Conservation (phyloP, 306 rosid species). For the Prunus davidiana region DNA sequence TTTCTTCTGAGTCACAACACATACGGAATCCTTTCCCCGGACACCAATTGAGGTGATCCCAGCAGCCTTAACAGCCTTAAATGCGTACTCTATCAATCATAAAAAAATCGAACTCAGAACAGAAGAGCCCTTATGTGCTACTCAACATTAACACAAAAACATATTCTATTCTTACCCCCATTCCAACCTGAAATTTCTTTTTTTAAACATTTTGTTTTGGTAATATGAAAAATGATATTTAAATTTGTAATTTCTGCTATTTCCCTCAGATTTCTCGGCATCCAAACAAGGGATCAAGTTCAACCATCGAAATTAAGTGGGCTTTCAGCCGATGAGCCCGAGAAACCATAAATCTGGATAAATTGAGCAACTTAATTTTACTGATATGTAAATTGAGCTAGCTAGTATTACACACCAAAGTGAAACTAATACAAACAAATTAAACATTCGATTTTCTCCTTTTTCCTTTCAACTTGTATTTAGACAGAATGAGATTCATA, state of each 20-base stretch:
- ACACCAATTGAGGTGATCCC: constrained; percentile 95
- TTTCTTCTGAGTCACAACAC: constrained; percentile 98
- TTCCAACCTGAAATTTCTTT: not conserved
- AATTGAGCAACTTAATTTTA: not conserved
- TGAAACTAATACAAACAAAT: not conserved
- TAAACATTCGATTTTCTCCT: not conserved
- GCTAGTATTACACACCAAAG: not conserved
- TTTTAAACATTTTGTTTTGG: not conserved
- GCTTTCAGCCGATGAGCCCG: not conserved
- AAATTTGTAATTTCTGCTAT: not conserved
- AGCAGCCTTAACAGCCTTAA: constrained; percentile 95
- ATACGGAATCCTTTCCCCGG: constrained; percentile 86
- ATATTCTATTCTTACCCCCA: not conserved
- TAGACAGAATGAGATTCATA: not conserved
- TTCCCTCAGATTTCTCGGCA: not conserved
- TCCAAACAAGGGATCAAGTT: not conserved
- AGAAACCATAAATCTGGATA: not conserved
- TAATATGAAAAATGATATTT: not conserved
- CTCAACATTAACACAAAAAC: not conserved
- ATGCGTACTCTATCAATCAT: constrained; percentile 79
- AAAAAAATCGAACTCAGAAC: constrained; percentile 30
- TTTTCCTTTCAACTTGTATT: not conserved
- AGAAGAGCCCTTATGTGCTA: not conserved
- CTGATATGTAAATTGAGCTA: not conserved
- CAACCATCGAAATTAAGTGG: not conserved